A percentile compares a stretch with the other conserved stretches of the same genome.
Conservation (phyloP, 305 asterid genomes). For the Solanum aculeatissimum region DNA sequence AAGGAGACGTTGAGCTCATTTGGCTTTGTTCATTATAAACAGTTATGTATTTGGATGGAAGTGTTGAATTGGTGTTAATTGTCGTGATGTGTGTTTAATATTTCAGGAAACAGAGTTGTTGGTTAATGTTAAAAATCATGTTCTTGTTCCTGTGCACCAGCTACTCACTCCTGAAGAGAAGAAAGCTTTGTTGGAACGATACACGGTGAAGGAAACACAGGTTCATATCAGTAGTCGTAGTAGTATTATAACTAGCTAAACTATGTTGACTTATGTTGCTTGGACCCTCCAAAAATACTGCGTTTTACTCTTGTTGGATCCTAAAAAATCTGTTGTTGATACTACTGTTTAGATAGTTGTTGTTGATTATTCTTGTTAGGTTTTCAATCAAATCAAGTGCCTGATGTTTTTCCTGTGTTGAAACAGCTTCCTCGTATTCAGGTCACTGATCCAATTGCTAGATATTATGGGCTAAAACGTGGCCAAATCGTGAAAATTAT, state of each 20-base stretch:
- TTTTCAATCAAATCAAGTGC: not conserved
- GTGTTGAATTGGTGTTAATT: not conserved
- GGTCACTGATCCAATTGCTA: slow-evolving; percentile 54
- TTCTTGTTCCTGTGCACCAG: slow-evolving; percentile 69
- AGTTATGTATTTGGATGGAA: not conserved
- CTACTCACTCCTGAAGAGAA: slow-evolving; percentile 55
- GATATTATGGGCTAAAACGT: slow-evolving; percentile 59
- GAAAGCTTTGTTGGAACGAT: slow-evolving; percentile 61
- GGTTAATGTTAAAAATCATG: slow-evolving; percentile 59
- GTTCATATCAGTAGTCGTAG: slow-evolving; percentile 15
- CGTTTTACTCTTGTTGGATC: not conserved
- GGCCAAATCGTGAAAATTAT: slow-evolving; percentile 74
- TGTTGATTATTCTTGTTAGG: not conserved
- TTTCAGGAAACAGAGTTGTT: slow-evolving; percentile 76
- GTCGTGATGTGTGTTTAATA: not conserved
- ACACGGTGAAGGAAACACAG: slow-evolving; percentile 85
- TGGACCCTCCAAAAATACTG: not conserved
- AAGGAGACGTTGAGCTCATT: not conserved
- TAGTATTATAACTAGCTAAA: not conserved
- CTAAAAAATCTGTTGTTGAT: not conserved
- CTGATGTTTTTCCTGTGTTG: not conserved
- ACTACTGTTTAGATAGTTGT: not conserved
- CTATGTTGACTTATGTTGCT: not conserved
- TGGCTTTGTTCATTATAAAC: not conserved
- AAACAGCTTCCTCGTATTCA: slow-evolving; percentile 71